phyloP scores from a whole-genome alignment of 1,139 yeast genomes.

The Kodamaea fungicola region DNA sequence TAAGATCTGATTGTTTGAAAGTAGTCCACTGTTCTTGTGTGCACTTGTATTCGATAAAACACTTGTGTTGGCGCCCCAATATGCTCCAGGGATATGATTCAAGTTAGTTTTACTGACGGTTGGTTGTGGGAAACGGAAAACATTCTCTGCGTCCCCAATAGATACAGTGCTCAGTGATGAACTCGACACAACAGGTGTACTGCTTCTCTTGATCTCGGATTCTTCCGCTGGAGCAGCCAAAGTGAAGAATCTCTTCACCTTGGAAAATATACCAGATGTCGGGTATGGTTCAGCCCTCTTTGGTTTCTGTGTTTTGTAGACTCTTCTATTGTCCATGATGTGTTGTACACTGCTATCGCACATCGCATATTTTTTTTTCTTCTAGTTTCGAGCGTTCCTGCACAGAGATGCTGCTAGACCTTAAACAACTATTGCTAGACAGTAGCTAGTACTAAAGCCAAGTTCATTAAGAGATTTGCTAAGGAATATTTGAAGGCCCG shows the following conservation, averaged over 20 bases:
- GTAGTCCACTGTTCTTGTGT: neutral
- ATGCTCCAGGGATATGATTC: constrained; percentile 8
- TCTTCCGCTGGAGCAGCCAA: constrained; percentile 3
- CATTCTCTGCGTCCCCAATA: constrained; percentile 2
- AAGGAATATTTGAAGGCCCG: too few relatives aligned
- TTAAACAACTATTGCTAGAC: too few relatives aligned
- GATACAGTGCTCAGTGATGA: constrained; percentile 6
- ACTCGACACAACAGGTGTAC: constrained; percentile 3
- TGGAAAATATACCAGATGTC: constrained; percentile 27
- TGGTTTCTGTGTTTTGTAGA: constrained; percentile 29
- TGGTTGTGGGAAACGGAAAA: constrained; percentile 5
- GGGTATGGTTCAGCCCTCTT: constrained; percentile 25
- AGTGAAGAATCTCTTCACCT: constrained; percentile 28
- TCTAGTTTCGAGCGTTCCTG: neutral
- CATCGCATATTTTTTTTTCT: constrained; percentile 1
- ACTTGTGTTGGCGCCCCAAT: constrained; percentile 1
- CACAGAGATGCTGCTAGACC: neutral
- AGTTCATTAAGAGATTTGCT: too few relatives aligned
- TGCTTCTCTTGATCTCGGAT: neutral
- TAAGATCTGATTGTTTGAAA: constrained; percentile 47
- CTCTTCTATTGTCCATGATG: constrained; percentile 47
- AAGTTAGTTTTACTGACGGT: constrained; percentile 15
- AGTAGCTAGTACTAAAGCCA: too few relatives aligned
- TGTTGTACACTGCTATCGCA: neutral
- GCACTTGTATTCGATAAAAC: neutral